Base-by-base conservation (phyloP, 2,329 filamentous ascomycete genomes). In the Chaetomium strumarium region DNA sequence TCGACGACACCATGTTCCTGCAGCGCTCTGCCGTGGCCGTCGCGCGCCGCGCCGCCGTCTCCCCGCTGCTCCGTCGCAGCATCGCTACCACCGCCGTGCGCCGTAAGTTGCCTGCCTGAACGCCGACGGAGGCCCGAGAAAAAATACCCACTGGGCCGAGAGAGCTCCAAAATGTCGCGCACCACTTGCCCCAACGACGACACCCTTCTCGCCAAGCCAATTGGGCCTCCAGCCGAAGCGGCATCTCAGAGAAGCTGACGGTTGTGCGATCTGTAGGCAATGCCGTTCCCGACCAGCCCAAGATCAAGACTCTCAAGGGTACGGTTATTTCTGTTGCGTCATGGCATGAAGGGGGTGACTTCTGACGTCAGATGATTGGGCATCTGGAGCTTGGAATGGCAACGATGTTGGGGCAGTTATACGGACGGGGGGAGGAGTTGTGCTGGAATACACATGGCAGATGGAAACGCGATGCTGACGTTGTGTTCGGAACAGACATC, bases 401-500 rank as follows among this genome's bases (percentile, higher is more conserved):
- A 41, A 38, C 12, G 44, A 6, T 30, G 12, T 34, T 13, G 9
- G 38, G 19, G 30, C 20, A 7, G 20, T 10, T n/a, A 47, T 29
- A 39, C 14, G 40, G 43, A 41, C 4, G 24, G 33, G 17, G 11
- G 12, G 33, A 41, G 36, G 11, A 19, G 14, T 20, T 24, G 24
- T 24, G 24, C 24, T 24, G 24, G 24, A 24, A 34, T 34, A 14
- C 9, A 34, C 14, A 14, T 12, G 34, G 14, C 4, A n/a, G n/a
- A 37, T n/a, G n/a, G 34, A 14, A n/a, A n/a, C 7, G 34, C 7
- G 31, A 47, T 47, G 52, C 62, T 63, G 50, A 61, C 52, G 13
- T 16, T 8, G 41, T 38, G n/a, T 48, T 38, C 54, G 62, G 65
- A 57, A 62, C 71, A 99, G 93, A 97, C 66, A 81, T 99, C 76